A percentile compares a stretch with the other conserved stretches of the same genome.
Conservation (phyloP, 2,329 filamentous ascomycete species). For the Penicillium digitatum region DNA sequence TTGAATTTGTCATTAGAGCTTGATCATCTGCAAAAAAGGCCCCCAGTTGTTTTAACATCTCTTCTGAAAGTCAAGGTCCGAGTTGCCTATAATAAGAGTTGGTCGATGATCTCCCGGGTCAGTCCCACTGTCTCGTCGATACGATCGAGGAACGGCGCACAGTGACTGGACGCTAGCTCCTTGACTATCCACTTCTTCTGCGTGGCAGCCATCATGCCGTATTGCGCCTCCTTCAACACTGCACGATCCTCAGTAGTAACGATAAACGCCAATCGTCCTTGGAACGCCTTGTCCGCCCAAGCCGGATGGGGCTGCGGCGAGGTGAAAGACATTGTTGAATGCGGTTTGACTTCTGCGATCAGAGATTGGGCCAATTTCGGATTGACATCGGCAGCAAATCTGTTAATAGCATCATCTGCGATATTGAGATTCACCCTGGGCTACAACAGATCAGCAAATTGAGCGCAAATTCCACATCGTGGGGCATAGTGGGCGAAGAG, state of each 20-base stretch:
- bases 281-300: slow-evolving; percentile 21
- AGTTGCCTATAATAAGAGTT: neutral
- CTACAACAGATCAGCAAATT: neutral
- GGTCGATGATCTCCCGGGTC: neutral
- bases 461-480: neutral
- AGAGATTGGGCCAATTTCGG: neutral
- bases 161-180: neutral
- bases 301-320: slow-evolving; percentile 24
- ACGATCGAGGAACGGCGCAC: neutral
- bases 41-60: neutral
- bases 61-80: neutral
- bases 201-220: neutral
- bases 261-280: neutral
- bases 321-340: slow-evolving; percentile 23
- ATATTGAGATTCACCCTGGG: slow-evolving; percentile 9
- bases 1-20: too few species aligned
- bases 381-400: slow-evolving; percentile 17
- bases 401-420: slow-evolving; percentile 10
- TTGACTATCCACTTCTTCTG: neutral
- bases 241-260: neutral
- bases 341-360: slow-evolving; percentile 15
- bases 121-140: neutral
- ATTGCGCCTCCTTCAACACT: neutral
- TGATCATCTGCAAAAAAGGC: neutral
- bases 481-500: neutral